Evolutionary conservation across 352 stramenopile species (phyloP), one percentile per base, ranked within the genome.

Genomic region (Achlya hypogyna): DNA sequence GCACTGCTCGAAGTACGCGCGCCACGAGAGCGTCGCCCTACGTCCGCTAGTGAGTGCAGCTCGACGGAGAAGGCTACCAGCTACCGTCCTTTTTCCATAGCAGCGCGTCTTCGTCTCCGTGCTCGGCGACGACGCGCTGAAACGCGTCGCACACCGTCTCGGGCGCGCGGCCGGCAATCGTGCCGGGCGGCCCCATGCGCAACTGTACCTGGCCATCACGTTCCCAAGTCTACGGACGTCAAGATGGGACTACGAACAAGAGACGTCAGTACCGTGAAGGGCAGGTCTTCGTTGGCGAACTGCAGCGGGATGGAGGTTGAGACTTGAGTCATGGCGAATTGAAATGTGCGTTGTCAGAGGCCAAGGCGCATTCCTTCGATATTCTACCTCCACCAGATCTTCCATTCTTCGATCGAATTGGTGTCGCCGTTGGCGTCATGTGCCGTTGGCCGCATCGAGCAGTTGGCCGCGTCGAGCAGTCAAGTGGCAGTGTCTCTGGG

Each of bases 141-240:
- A 70, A 70, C 10, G 32, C 16, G 6, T 65, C 63, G 38, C 65
- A 34, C n/a, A 70, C 51, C 5, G 52, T 63, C 18, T 18, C 52
- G 5, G 63, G 63, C 5, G 53, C n/a, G 18, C 32, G 22, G 20
- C 42, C 47, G 22, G 45, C 60, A 28, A 58, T 40, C 20, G 60
- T 59, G 42, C 81, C 85, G 1, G 75, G 74, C 45, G 82, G 75
- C 32, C 73, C 77, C 67, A 84, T 72, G 71, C 82, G 83, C 59
- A 94, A 69, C 71, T 90, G 81, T 22, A 94, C 83, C 69, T 94
- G 81, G 23, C 87, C 85, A 34, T 94, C 75, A 63, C 91, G 89
- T 35, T 89, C 90, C 85, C 83, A 94, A 59, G 85, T 91, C 83
- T 68, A 62, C 51, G 42, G 18, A 20, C 20, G 31, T 3, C 25